phyloP scores from a whole-genome alignment of 306 rosid species.

The Albizia julibrissin region DNA sequence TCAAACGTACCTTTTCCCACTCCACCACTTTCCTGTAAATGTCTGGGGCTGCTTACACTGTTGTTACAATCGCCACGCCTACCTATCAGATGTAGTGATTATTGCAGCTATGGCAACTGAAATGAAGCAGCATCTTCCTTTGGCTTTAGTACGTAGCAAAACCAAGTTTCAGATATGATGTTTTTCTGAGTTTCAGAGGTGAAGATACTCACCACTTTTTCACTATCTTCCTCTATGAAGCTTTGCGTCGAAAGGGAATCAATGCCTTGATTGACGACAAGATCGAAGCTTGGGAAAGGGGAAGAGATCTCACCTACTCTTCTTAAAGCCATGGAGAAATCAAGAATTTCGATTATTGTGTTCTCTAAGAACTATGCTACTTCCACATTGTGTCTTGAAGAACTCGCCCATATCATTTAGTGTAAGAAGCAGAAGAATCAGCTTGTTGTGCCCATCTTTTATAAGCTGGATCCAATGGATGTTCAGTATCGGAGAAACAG shows the following conservation, averaged over 20 bases:
- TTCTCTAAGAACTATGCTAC: not conserved
- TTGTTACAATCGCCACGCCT: too few relatives aligned
- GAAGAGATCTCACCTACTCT: not conserved
- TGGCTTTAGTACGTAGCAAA: not conserved
- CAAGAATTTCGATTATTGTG: not conserved
- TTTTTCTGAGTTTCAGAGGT: not conserved
- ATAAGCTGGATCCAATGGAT: too few relatives aligned
- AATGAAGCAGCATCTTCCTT: not conserved
- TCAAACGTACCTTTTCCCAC: too few relatives aligned
- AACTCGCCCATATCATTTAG: not conserved
- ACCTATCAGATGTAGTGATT: not conserved
- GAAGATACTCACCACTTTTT: not conserved
- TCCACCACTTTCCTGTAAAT: too few relatives aligned
- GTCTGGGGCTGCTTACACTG: too few relatives aligned
- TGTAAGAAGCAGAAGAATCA: too few relatives aligned
- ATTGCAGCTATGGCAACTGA: not conserved
- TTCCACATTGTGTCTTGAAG: not conserved
- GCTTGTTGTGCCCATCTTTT: too few relatives aligned
- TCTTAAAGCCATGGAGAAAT: not conserved
- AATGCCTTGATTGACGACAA: not conserved
- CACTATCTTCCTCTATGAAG: not conserved
- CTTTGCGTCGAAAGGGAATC: not conserved
- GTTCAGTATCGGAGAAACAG: too few relatives aligned
- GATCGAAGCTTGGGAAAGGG: not conserved
- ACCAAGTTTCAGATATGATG: not conserved